Evolutionary conservation across 805 yeast species (phyloP), one percentile per base, ranked within the genome.

Genomic region (Zygoascus tannicola): DNA sequence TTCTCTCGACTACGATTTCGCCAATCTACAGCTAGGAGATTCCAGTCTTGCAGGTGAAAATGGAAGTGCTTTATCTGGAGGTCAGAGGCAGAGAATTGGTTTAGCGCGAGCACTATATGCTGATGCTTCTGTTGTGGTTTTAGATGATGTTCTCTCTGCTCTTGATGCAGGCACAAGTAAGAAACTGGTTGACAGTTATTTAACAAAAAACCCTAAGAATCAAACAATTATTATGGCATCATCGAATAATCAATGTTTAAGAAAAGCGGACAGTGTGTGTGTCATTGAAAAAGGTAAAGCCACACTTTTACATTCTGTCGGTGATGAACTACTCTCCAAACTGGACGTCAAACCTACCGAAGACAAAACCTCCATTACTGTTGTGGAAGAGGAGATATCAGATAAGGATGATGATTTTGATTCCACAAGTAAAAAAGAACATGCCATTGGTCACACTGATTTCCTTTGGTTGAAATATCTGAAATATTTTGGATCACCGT

Each of bases 111-210:
- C 97, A 10, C 95, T 90, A 7, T 90, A 90, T 59, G 75, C 95
- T 10, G 73, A 97, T 52, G 90, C 97, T 2, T 97, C 90, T 57
- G 75, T 90, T 23, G 86, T 84, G 60, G 65, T 90, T 34, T 66
- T 90, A 46, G 97, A 90, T 61, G 97, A 90, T 63, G 83, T 94
- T 8, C 72, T 90, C 47, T 81, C 94, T 61, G 97, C 97, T 21
- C 97, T 90, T 34, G 97, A 90, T 65, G 96, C 86, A 55, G 97
- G 90, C 59, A 97, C 90, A 50, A 88, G 94, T 8, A 79, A 76
- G 52, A 92, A 85, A 57, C 10, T 26, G 7, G 30, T 26, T 26
- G 30, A 26, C 30, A 26, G 12, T 8, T 26, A 26, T 12, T 12
- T 26, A 7, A 26, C 12, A 26, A 26, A 7, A 7, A 26, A 26